Evolutionary conservation across 306 rosid genomes (phyloP).

Genomic region (Nissolia schottii): DNA sequence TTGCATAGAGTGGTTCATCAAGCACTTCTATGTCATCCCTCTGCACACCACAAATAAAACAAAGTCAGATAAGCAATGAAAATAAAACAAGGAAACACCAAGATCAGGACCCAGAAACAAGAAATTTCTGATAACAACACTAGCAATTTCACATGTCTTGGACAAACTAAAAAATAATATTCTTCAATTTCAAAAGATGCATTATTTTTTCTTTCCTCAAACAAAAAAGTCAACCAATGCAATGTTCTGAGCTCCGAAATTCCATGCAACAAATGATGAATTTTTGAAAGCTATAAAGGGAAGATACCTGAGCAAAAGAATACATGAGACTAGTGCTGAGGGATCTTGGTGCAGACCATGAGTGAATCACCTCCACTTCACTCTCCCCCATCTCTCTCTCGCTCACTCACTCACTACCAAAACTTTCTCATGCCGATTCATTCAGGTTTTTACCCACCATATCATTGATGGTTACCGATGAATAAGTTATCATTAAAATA

Average conservation of each 20-base stretch:
- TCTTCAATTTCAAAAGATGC: too few relatives aligned
- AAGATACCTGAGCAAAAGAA: conserved; percentile 69
- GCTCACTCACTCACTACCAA: not conserved
- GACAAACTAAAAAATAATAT: not conserved
- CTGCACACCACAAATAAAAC: conserved; percentile 28
- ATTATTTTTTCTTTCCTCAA: too few relatives aligned
- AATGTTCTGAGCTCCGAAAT: too few relatives aligned
- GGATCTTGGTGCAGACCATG: conserved; percentile 85
- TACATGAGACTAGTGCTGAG: conserved; percentile 76
- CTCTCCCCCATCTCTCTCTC: conserved; percentile 37
- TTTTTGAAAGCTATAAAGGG: too few relatives aligned
- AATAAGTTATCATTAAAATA: not conserved
- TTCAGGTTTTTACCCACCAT: not conserved
- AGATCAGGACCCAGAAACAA: not conserved
- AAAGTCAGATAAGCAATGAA: not conserved
- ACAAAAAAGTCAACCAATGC: too few relatives aligned
- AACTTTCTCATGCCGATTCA: not conserved
- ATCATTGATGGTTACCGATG: not conserved
- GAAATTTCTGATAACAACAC: not conserved
- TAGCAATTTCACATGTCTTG: not conserved
- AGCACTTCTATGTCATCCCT: conserved; percentile 78
- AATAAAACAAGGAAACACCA: not conserved
- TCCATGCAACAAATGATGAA: not conserved
- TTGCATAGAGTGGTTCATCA: conserved; percentile 78
- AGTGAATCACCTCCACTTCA: conserved; percentile 65